Evolutionary conservation across 345 rosid genomes (phyloP).

Genomic region (Crucihimalaya himalaica): DNA sequence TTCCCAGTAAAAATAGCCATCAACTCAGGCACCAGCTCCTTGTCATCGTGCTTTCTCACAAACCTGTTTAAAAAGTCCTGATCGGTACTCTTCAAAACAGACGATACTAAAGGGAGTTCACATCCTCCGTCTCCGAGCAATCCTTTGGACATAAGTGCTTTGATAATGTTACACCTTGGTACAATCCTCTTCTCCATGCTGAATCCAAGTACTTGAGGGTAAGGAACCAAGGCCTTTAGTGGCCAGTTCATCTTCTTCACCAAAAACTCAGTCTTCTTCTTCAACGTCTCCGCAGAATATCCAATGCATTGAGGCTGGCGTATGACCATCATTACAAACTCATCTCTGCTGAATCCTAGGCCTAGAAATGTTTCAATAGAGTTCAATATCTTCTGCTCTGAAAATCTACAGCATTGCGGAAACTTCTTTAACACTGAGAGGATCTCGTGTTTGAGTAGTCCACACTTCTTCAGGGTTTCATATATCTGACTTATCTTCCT

Average conservation of each 20-base stretch:
- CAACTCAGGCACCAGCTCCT: background rate
- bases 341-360: constrained; percentile 13
- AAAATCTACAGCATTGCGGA: background rate
- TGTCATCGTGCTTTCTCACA: background rate
- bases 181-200: constrained; percentile 42
- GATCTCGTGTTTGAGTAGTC: background rate
- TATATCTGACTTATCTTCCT: constrained; percentile 6
- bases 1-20: background rate
- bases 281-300: too few species aligned
- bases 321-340: too few species aligned
- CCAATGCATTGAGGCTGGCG: too few species aligned
- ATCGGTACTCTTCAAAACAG: constrained; percentile 7
- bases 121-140: background rate
- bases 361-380: constrained; percentile 30
- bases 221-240: background rate
- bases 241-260: constrained; percentile 43
- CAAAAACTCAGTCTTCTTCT: constrained; percentile 33
- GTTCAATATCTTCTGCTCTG: constrained; percentile 23
- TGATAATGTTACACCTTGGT: constrained; percentile 37
- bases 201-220: constrained; percentile 19
- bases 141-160: constrained; percentile 30
- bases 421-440: background rate
- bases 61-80: background rate
- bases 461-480: background rate
- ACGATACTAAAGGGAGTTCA: background rate